Percentiles rank a stretch among this genome's conserved stretches.
Conservation (phyloP, 2,329 filamentous ascomycete genomes). For the Fusarium bactridioides region DNA sequence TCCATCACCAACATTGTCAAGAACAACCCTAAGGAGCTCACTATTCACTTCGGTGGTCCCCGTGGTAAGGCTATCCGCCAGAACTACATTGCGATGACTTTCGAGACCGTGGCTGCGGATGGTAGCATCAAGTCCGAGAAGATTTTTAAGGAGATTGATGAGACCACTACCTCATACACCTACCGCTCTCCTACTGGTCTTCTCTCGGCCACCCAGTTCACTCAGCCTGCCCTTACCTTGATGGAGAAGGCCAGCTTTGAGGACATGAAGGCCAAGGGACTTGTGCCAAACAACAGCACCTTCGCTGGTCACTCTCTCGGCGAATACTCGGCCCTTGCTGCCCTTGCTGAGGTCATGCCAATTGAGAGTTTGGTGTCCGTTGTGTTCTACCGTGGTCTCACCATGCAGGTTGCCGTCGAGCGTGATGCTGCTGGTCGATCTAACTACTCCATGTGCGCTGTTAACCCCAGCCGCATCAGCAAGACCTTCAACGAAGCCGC, state of each 20-base stretch:
- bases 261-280: constrained; percentile 97
- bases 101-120: constrained; percentile 94
- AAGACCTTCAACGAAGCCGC: constrained; percentile 99
- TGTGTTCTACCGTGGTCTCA: constrained; percentile 98
- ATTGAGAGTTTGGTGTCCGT: constrained; percentile 98
- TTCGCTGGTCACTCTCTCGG: constrained; percentile 98
- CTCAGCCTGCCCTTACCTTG: constrained; percentile 92
- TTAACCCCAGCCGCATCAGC: constrained; percentile 97
- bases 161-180: constrained; percentile 93
- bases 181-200: constrained; percentile 95
- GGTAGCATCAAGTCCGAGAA: constrained; percentile 97
- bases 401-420: constrained; percentile 99
- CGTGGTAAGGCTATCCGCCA: constrained; percentile 96
- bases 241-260: constrained; percentile 99
- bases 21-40: constrained; percentile 99
- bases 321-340: constrained; percentile 96
- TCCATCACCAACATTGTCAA: constrained; percentile 98
- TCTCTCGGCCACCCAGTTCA: constrained; percentile 97
- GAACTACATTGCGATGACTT: constrained; percentile 99
- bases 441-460: constrained; percentile 99
- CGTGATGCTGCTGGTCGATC: constrained; percentile 91
- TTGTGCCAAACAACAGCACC: constrained; percentile 94
- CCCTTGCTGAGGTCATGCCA: constrained; percentile 98
- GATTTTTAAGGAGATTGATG: constrained; percentile 98
- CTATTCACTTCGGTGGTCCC: constrained; percentile 96